Evolutionary conservation across 345 rosid species (phyloP).

Genomic region (Raphanus raphanistrum): DNA sequence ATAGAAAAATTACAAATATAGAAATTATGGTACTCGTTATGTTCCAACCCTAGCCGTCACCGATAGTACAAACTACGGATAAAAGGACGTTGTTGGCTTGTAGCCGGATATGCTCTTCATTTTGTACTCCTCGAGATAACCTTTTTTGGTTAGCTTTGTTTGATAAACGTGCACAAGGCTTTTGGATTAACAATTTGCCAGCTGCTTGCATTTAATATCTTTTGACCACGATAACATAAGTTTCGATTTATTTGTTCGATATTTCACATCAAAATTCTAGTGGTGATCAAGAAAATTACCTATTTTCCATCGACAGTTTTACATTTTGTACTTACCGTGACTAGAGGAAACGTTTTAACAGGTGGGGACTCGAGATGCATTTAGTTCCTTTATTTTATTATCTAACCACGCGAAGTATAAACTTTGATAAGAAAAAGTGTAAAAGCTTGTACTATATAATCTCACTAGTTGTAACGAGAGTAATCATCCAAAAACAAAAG

Average conservation of each 20-base stretch:
- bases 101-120: too few species aligned
- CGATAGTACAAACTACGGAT: background rate
- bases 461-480: background rate
- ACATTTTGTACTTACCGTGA: background rate
- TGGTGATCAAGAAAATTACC: background rate
- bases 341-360: background rate
- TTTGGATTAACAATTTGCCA: too few species aligned
- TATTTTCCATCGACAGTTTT: background rate
- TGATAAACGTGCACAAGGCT: too few species aligned
- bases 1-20: too few species aligned
- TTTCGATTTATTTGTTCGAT: too few species aligned
- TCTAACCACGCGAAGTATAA: background rate
- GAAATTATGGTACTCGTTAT: too few species aligned
- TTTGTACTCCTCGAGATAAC: too few species aligned
- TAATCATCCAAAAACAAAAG: conserved; percentile 12
- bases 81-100: too few species aligned
- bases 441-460: background rate
- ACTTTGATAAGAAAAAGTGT: background rate
- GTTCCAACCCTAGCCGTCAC: background rate
- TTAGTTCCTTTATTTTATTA: background rate
- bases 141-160: too few species aligned
- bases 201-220: too few species aligned
- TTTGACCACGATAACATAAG: too few species aligned
- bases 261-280: too few species aligned
- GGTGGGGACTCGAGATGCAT: background rate